Evolutionary conservation across 768 basidiomycete genomes (phyloP).

Genomic region (Mycena alexandri): DNA sequence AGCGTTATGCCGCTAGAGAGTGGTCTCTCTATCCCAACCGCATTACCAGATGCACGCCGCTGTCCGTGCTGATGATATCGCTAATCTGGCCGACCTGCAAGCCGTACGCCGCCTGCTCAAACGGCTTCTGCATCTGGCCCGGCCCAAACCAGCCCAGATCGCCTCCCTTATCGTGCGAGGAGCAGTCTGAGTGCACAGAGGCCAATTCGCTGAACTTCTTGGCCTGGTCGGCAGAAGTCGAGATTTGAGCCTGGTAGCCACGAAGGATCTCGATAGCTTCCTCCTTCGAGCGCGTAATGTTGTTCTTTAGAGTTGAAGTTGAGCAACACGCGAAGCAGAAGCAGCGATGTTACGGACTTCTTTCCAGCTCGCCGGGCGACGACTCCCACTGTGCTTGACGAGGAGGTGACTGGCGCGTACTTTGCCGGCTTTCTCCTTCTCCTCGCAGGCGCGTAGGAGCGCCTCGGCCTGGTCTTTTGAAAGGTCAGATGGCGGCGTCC

Average conservation of each 20-base stretch:
- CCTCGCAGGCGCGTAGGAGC: constrained; percentile 77
- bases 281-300: constrained; percentile 88
- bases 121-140: constrained; percentile 97
- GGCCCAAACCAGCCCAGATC: constrained; percentile 90
- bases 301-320: constrained; percentile 56
- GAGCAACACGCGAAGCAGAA: constrained; percentile 18
- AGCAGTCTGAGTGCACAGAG: constrained; percentile 85
- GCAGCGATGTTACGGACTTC: constrained; percentile 62
- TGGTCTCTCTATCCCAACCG: constrained; percentile 71
- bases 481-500: constrained; percentile 80
- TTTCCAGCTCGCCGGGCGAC: constrained; percentile 87
- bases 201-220: constrained; percentile 84
- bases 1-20: too few relatives aligned
- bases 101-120: constrained; percentile 88
- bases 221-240: constrained; percentile 53
- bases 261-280: constrained; percentile 89
- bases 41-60: constrained; percentile 94
- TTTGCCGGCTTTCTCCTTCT: constrained; percentile 58
- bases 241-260: constrained; percentile 73
- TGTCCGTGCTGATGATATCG: constrained; percentile 88
- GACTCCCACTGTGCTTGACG: constrained; percentile 88
- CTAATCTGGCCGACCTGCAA: constrained; percentile 83
- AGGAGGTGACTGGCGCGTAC: constrained; percentile 96
- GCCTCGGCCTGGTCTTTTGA: constrained; percentile 68
- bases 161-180: constrained; percentile 83